Evolutionary conservation across 1,284 basidiomycete genomes (phyloP).

Genomic region (Ustilago curta): DNA sequence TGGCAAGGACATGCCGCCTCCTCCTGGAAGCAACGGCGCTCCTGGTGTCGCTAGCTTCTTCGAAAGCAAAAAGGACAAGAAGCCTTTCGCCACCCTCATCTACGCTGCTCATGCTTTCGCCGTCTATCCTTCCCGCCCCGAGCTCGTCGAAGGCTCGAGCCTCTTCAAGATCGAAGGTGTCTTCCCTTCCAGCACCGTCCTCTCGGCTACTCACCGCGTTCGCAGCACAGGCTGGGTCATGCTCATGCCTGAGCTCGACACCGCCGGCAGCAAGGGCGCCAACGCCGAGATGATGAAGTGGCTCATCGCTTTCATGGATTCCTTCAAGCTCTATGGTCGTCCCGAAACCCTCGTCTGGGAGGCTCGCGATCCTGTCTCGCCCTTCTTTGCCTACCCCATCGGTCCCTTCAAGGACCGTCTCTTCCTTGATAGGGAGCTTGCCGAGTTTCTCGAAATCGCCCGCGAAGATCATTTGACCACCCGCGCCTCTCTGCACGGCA

Average conservation of each 20-base stretch:
- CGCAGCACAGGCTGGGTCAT: slow-evolving; percentile 70
- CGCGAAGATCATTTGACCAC: slow-evolving; percentile 73
- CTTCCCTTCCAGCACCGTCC: slow-evolving; percentile 53
- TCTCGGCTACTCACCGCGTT: slow-evolving; percentile 75
- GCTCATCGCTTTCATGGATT: slow-evolving; percentile 76
- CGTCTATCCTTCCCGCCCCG: slow-evolving; percentile 66
- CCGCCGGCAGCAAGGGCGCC: slow-evolving; percentile 78
- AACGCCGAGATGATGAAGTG: slow-evolving; percentile 89
- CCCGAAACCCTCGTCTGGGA: slow-evolving; percentile 64
- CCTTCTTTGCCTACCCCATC: slow-evolving; percentile 69
- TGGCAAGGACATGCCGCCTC: slow-evolving; percentile 53
- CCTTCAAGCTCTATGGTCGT: slow-evolving; percentile 68
- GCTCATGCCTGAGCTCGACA: slow-evolving; percentile 69
- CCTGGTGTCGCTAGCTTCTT: slow-evolving; percentile 65
- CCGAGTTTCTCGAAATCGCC: slow-evolving; percentile 81
- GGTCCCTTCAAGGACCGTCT: slow-evolving; percentile 74
- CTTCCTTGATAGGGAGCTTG: slow-evolving; percentile 87
- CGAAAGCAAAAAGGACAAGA: slow-evolving; percentile 65
- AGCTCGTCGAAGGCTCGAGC: slow-evolving; percentile 66
- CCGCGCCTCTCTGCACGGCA: slow-evolving; percentile 60
- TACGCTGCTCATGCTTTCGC: slow-evolving; percentile 65
- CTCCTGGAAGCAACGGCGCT: slow-evolving; percentile 60
- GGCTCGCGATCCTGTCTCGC: slow-evolving; percentile 71
- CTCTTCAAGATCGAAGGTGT: slow-evolving; percentile 68
- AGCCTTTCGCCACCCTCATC: slow-evolving; percentile 65